phyloP scores from a whole-genome alignment of 495 filamentous ascomycete species.

The Neurospora pannonica region DNA sequence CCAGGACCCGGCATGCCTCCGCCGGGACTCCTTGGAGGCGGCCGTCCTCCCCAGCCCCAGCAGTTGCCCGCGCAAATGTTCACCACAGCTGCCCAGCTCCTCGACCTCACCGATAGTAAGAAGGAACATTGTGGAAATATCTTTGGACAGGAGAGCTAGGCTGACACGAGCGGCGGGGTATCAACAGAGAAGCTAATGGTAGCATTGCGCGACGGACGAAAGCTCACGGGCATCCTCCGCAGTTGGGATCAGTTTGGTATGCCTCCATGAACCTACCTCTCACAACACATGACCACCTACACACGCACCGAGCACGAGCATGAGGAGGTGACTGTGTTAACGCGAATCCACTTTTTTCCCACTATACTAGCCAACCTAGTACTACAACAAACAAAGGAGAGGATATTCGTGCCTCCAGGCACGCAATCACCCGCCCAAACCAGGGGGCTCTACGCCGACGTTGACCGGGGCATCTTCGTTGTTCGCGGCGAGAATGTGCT shows the following conservation, averaged over 20 bases:
- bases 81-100: conserved; percentile 87
- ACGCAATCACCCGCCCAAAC: conserved; percentile 12
- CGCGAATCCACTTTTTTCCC: neutral
- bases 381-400: conserved; percentile 81
- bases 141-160: conserved; percentile 4
- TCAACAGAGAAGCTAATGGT: conserved; percentile 81
- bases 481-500: conserved; percentile 92
- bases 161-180: neutral
- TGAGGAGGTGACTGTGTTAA: conserved; percentile 5
- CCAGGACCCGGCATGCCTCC: conserved; percentile 15
- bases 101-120: conserved; percentile 96
- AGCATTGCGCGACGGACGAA: conserved; percentile 82
- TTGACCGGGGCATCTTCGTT: conserved; percentile 72
- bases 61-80: conserved; percentile 87
- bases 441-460: conserved; percentile 61
- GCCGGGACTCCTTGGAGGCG: conserved; percentile 13
- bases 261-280: conserved; percentile 10
- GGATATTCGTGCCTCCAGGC: conserved; percentile 55
- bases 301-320: neutral
- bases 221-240: conserved; percentile 81
- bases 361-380: conserved; percentile 71
- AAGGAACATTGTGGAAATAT: neutral
- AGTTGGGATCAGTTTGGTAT: conserved; percentile 98
- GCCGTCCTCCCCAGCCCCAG: conserved; percentile 36
- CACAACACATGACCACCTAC: neutral